Percentiles rank a stretch among this genome's conserved stretches.
Conservation (phyloP, 352 stramenopile species). For the Pythium dissotocum region DNA sequence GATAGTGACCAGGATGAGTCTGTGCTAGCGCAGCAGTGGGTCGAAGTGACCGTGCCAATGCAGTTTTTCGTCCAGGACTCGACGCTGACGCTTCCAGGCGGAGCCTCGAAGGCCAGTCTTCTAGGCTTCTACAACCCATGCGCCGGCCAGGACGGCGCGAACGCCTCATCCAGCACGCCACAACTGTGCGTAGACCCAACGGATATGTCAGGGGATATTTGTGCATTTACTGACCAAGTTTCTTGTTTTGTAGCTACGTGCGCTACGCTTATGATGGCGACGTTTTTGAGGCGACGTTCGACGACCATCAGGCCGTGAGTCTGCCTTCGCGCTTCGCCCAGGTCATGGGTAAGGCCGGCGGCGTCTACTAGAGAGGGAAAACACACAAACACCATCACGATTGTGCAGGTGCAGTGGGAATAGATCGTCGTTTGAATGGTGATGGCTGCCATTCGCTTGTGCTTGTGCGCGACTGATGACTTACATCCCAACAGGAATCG, state of each 20-base stretch:
- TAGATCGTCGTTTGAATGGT: conserved; percentile 4
- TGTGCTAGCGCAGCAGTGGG: conserved; percentile 46
- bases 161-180: conserved; percentile 36
- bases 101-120: conserved; percentile 62
- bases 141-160: conserved; percentile 44
- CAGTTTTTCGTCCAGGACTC: conserved; percentile 84
- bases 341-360: conserved; percentile 63
- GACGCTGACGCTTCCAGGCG: conserved; percentile 44
- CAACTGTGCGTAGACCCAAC: conserved; percentile 50
- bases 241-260: conserved; percentile 51
- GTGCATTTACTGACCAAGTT: not conserved
- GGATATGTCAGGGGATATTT: not conserved
- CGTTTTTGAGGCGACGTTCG: conserved; percentile 84
- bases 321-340: conserved; percentile 75
- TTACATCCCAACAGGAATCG: conserved; percentile 8
- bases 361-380: conserved; percentile 48
- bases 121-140: conserved; percentile 86
- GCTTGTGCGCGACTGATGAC: not conserved
- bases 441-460: not conserved
- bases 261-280: conserved; percentile 70
- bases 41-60: conserved; percentile 79
- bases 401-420: not conserved
- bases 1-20: conserved; percentile 31
- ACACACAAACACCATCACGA: not conserved
- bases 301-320: conserved; percentile 67